These are phyloP conservation scores for Poterioochromonas sp. DNA, from an alignment of 352 stramenopile species.

Conservation along the genomic window DNA sequence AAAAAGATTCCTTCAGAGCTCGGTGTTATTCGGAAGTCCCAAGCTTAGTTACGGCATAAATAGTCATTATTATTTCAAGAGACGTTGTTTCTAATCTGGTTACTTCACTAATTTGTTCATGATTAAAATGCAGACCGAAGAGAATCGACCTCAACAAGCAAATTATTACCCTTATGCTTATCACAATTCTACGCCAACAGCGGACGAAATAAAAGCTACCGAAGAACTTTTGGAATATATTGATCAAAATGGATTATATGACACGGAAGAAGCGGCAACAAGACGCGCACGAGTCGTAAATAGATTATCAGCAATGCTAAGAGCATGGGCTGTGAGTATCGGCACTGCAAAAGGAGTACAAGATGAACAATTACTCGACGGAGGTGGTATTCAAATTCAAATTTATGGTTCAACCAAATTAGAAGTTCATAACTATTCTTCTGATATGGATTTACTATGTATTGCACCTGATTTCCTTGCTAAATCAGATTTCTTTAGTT, in stretches of 20 bases:
- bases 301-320: slow-evolving; percentile 55
- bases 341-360: slow-evolving; percentile 46
- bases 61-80: no score
- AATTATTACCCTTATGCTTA: background rate
- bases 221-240: background rate
- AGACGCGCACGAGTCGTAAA: slow-evolving; percentile 57
- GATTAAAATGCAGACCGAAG: no score
- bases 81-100: no score
- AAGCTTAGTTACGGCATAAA: no score
- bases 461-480: slow-evolving; percentile 65
- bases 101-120: no score
- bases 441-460: slow-evolving; percentile 69
- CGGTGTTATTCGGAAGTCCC: no score
- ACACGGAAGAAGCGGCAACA: slow-evolving; percentile 57
- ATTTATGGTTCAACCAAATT: slow-evolving; percentile 82
- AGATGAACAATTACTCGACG: slow-evolving; percentile 41
- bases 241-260: slow-evolving; percentile 50
- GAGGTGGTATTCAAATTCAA: slow-evolving; percentile 56
- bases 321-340: slow-evolving; percentile 62
- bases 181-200: background rate
- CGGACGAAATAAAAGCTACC: background rate
- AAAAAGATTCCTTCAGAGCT: no score
- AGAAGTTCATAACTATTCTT: slow-evolving; percentile 67
- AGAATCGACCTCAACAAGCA: no score
- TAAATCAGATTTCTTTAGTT: slow-evolving; percentile 72